These are phyloP conservation scores for Candida anglica DNA, from an alignment of 805 yeast species.

Conservation along the genomic window DNA sequence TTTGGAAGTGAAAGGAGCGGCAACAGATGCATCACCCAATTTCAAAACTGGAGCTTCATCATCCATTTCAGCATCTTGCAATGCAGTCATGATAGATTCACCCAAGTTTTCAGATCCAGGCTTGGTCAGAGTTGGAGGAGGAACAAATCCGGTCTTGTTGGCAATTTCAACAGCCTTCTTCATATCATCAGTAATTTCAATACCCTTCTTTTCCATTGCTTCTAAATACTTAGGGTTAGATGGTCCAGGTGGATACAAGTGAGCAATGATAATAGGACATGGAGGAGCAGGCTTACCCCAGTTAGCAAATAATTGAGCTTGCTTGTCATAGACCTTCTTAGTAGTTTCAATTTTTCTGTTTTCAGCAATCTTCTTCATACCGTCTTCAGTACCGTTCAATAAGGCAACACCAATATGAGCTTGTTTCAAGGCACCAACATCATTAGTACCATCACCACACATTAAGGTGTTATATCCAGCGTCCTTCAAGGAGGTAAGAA, in stretches of 20 bases:
- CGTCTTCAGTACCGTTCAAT: slow-evolving; percentile 93
- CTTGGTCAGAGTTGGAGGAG: no score
- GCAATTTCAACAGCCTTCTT: slow-evolving; percentile 56
- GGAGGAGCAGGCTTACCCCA: slow-evolving; percentile 87
- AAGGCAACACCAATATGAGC: slow-evolving; percentile 98
- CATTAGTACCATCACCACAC: slow-evolving; percentile 99
- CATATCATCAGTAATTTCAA: slow-evolving; percentile 72
- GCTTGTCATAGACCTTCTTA: slow-evolving; percentile 75
- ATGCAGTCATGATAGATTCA: slow-evolving; percentile 56
- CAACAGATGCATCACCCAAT: slow-evolving; percentile 97
- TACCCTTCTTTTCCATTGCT: slow-evolving; percentile 83
- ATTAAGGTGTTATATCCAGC: slow-evolving; percentile 90
- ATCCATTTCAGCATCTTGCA: slow-evolving; percentile 55
- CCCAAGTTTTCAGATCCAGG: slow-evolving; percentile 41
- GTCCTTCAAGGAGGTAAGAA: slow-evolving; percentile 76
- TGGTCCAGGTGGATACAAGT: slow-evolving; percentile 94
- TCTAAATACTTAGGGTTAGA: slow-evolving; percentile 80
- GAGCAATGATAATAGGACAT: slow-evolving; percentile 85
- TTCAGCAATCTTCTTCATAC: slow-evolving; percentile 85
- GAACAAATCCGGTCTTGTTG: slow-evolving; percentile 26
- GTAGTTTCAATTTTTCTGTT: slow-evolving; percentile 63
- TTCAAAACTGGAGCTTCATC: slow-evolving; percentile 91
- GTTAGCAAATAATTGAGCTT: slow-evolving; percentile 67
- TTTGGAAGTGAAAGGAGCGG: slow-evolving; percentile 97
- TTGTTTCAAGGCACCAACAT: slow-evolving; percentile 98